These are phyloP conservation scores for Anastatica hierochuntica DNA, from an alignment of 345 rosid species.

Conservation along the genomic window DNA sequence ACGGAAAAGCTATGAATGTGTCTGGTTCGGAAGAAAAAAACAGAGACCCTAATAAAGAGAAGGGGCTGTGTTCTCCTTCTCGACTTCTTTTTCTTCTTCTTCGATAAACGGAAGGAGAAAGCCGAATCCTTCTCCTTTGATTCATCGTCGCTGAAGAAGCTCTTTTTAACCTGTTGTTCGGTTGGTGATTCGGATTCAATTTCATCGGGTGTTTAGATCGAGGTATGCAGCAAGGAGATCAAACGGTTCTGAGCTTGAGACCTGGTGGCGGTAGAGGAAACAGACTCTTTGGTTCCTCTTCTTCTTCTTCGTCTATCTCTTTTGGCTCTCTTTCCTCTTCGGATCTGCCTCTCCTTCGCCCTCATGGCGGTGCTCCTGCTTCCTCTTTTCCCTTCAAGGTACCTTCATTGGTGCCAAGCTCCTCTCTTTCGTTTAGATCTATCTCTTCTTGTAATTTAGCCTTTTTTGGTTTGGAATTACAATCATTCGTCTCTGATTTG, in stretches of 20 bases:
- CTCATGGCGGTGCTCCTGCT: constrained; percentile 50
- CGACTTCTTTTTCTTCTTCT: constrained; percentile 22
- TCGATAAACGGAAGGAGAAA: constrained; percentile 40
- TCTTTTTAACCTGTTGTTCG: neutral
- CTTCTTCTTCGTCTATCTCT: constrained; percentile 41
- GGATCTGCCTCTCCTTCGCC: constrained; percentile 65
- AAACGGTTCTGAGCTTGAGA: constrained; percentile 92
- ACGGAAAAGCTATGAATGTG: neutral
- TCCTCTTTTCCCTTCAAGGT: constrained; percentile 36
- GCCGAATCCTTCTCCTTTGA: constrained; percentile 16
- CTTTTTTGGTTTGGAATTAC: neutral
- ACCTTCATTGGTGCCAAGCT: constrained; percentile 14
- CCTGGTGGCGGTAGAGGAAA: constrained; percentile 99
- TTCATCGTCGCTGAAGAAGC: constrained; percentile 29
- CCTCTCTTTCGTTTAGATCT: constrained; percentile 39
- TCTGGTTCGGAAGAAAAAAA: neutral
- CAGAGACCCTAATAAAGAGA: constrained; percentile 21
- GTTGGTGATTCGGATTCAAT: constrained; percentile 1
- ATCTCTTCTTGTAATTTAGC: constrained; percentile 19
- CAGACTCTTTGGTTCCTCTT: constrained; percentile 55
- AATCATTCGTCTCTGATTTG: too few species aligned
- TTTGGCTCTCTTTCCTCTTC: constrained; percentile 54
- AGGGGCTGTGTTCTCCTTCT: constrained; percentile 38
- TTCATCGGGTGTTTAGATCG: constrained; percentile 29
- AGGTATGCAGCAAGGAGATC: constrained; percentile 96